Evolutionary conservation across 495 filamentous ascomycete species (phyloP).

Genomic region (Aspergillus bridgeri): DNA sequence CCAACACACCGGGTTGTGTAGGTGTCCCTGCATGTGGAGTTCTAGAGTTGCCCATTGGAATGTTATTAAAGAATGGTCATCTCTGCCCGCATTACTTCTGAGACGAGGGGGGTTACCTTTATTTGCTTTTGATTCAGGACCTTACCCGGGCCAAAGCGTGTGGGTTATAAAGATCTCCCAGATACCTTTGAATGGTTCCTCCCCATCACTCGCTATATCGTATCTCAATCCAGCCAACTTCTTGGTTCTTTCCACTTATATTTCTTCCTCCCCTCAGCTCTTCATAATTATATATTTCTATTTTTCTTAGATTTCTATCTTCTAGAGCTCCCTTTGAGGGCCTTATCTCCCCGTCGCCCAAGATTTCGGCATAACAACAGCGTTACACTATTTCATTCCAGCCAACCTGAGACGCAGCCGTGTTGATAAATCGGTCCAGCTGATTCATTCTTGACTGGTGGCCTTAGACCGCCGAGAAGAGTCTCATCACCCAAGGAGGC

Average conservation of each 20-base stretch:
- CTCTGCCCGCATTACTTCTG: constrained; percentile 6
- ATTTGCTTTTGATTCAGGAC: background rate
- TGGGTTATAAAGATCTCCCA: background rate
- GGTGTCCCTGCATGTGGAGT: constrained; percentile 21
- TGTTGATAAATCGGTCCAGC: background rate
- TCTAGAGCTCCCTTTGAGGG: background rate
- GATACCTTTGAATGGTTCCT: background rate
- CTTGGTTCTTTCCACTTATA: background rate
- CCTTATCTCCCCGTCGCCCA: background rate
- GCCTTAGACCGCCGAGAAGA: background rate
- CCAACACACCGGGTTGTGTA: constrained; percentile 8
- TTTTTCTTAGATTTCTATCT: background rate
- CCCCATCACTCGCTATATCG: background rate
- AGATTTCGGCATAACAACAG: background rate
- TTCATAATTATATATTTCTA: background rate
- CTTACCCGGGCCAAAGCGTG: background rate
- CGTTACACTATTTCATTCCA: background rate
- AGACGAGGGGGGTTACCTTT: constrained; percentile 2
- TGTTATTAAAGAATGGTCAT: constrained; percentile 11
- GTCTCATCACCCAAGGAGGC: background rate
- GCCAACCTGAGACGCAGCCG: background rate
- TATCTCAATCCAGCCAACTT: background rate
- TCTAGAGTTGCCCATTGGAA: constrained; percentile 7
- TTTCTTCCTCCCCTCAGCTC: background rate
- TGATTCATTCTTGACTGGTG: background rate